Conservation (phyloP, 208 protist genomes). For the Acanthamoeba sp. region DNA sequence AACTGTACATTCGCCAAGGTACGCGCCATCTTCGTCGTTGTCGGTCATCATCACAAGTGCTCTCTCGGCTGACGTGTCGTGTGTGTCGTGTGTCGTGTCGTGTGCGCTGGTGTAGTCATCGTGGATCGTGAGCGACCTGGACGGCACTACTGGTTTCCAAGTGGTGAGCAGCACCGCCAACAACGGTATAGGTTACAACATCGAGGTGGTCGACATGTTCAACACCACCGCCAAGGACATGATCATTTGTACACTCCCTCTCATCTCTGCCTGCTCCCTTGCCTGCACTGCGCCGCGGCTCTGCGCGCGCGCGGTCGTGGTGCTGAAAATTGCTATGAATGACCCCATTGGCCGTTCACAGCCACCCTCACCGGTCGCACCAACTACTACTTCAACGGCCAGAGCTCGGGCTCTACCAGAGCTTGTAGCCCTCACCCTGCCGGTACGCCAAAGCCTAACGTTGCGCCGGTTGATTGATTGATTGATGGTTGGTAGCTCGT, state of each 20-base stretch:
- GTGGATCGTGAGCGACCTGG: background rate
- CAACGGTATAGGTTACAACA: background rate
- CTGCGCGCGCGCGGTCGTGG: too few species aligned
- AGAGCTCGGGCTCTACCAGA: background rate
- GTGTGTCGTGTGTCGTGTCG: too few species aligned
- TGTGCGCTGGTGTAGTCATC: background rate
- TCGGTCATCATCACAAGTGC: background rate
- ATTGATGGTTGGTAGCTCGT: too few species aligned
- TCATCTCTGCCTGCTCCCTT: background rate
- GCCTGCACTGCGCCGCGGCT: too few species aligned
- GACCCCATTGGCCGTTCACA: too few species aligned
- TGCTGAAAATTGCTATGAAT: too few species aligned
- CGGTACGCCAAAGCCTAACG: background rate
- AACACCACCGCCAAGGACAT: background rate
- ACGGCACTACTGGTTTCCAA: background rate
- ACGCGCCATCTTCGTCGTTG: background rate
- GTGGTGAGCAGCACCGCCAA: background rate
- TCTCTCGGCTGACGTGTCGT: background rate
- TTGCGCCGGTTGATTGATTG: too few species aligned
- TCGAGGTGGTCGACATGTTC: background rate
- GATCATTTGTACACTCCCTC: background rate
- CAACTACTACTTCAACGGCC: background rate
- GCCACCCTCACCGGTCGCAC: background rate
- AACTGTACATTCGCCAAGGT: background rate
- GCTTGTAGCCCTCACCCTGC: background rate